Base-by-base conservation (phyloP, 2,329 filamentous ascomycete species). In the Fusarium nisikadoi region DNA sequence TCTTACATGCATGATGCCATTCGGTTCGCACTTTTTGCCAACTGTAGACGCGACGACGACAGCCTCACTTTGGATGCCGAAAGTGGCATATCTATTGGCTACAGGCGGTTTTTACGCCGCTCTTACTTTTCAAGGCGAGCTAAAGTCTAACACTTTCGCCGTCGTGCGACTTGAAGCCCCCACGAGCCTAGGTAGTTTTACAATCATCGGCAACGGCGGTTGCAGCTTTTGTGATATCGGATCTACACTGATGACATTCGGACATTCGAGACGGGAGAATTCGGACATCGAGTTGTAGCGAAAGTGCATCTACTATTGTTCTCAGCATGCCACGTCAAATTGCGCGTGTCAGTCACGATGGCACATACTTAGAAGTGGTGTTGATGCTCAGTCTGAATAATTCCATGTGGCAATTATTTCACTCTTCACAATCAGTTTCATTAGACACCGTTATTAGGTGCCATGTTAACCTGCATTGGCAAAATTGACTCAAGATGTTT, bases 381-480 rank as follows among this genome's bases (percentile, higher is more conserved):
- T 19, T 9, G 14, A 13, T 5, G 7, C 14, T n/a, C 5, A 2
- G 2, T 3, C 19, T 17, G 1, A 9, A n/a, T 4, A 2, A 17
- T 3, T 29, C 3, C 0, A 3, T 8, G 0, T 6, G 17, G 20
- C 3, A 31, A 4, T 47, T 12, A 4, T 7, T 6, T 20, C 4
- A 10, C 25, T 14, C 9, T 9, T 10, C 0, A 8, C 0, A 0
- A 4, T 6, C 5, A 1, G 11, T 43, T 2, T 13, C 7, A 19
- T 10, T 7, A 19, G 17, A 45, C 5, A 14, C 4, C 3, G 1
- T 9, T 25, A 4, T 6, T 6, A n/a, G n/a, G n/a, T n/a, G n/a
- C n/a, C n/a, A n/a, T n/a, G n/a, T n/a, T n/a, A n/a, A n/a, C n/a
- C n/a, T n/a, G n/a, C n/a, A n/a, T n/a, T n/a, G n/a, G n/a, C n/a